A percentile compares a stretch with the other conserved stretches of the same genome.
Conservation (phyloP, 1,284 basidiomycete species). For the Cutaneotrichosporon sp. region DNA sequence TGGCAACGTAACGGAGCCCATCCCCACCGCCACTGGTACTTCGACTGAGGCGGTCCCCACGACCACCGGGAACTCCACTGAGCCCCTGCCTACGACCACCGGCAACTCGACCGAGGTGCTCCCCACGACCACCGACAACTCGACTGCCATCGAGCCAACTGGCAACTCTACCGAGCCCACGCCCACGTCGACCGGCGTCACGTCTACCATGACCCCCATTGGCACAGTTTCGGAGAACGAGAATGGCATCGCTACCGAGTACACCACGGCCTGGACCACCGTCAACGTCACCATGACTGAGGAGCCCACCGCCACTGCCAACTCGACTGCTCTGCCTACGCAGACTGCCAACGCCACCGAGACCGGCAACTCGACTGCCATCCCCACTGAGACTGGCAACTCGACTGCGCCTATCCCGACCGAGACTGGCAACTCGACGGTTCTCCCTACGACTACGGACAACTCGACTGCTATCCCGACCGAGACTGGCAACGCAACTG, state of each 20-base stretch:
- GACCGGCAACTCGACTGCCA: constrained; percentile 6
- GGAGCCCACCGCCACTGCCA: constrained; percentile 10
- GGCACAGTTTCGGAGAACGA: constrained; percentile 25
- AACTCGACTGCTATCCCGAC: background rate
- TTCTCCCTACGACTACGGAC: constrained; percentile 1
- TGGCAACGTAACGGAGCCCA: background rate
- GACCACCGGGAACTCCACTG: background rate
- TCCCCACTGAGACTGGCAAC: constrained; percentile 4
- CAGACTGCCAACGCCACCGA: constrained; percentile 1
- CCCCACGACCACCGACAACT: background rate
- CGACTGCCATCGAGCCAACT: background rate
- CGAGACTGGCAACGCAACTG: background rate
- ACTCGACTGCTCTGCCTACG: background rate
- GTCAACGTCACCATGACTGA: constrained; percentile 33
- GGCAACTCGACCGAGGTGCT: background rate
- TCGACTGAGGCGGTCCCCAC: constrained; percentile 2
- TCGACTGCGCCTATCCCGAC: constrained; percentile 1
- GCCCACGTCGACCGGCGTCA: background rate
- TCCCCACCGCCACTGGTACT: background rate
- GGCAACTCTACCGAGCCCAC: constrained; percentile 3
- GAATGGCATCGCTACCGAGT: constrained; percentile 34
- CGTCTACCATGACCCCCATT: background rate
- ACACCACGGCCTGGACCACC: constrained; percentile 30
- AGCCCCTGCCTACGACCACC: background rate
- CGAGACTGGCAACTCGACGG: constrained; percentile 1